phyloP scores from a whole-genome alignment of 345 rosid genomes.

The Brassica incana region DNA sequence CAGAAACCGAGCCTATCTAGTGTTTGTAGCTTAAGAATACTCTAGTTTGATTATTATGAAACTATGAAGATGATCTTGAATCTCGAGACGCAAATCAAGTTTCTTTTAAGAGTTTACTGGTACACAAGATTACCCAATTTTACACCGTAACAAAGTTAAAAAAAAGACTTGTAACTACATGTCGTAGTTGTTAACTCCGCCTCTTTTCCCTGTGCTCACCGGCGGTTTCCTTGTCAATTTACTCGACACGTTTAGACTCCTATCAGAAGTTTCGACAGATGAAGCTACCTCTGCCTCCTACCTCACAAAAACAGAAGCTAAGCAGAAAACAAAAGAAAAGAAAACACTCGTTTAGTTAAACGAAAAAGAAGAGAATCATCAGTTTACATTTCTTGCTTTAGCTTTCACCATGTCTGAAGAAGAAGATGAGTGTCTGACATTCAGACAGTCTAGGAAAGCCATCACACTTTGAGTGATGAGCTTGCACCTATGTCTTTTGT shows the following conservation, averaged over 20 bases:
- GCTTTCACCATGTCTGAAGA: conserved; percentile 24
- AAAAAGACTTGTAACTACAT: conserved; percentile 21
- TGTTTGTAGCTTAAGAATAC: conserved; percentile 25
- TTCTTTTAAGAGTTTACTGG: not conserved
- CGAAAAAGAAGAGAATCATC: not conserved
- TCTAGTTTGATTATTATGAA: conserved; percentile 18
- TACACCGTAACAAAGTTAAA: not conserved
- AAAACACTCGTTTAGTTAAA: not conserved
- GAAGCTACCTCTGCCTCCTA: conserved; percentile 25
- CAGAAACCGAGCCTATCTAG: conserved; percentile 15
- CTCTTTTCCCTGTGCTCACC: conserved; percentile 28
- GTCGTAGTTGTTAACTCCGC: conserved; percentile 33
- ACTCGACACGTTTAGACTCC: conserved; percentile 7
- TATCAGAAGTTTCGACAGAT: conserved; percentile 18
- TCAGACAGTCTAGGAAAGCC: conserved; percentile 21
- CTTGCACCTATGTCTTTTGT: conserved; percentile 12
- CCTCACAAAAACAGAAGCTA: conserved; percentile 3
- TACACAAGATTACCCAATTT: not conserved
- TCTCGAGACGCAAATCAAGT: conserved; percentile 14
- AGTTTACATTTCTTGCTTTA: conserved; percentile 20
- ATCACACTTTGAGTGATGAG: conserved; percentile 14
- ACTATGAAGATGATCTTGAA: conserved; percentile 12
- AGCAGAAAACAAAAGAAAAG: not conserved
- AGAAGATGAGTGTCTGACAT: conserved; percentile 15
- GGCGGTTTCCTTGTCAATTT: conserved; percentile 21